phyloP scores from a whole-genome alignment of 805 yeast genomes.

The Metschnikowia continentalis region DNA sequence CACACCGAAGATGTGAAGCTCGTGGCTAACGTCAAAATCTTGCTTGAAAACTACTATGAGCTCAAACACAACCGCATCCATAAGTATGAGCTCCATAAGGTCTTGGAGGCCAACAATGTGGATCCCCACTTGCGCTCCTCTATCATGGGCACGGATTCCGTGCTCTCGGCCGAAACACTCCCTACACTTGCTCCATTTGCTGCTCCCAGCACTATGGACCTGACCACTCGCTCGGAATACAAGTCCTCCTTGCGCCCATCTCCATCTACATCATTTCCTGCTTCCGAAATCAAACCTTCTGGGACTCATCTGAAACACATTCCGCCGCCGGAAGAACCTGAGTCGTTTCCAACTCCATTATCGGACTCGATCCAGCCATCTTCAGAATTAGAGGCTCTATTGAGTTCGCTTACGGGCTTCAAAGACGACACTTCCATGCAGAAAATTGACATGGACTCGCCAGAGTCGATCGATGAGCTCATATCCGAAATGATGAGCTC shows the following conservation, averaged over 20 bases:
- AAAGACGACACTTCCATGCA: constrained; percentile 35
- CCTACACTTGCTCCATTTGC: not conserved
- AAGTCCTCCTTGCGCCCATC: not conserved
- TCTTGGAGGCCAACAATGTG: constrained; percentile 34
- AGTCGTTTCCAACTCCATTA: not conserved
- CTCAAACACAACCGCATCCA: constrained; percentile 35
- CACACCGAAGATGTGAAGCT: constrained; percentile 12
- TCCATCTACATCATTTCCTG: not conserved
- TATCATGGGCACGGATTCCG: constrained; percentile 16
- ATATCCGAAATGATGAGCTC: constrained; percentile 20
- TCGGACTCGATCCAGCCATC: not conserved
- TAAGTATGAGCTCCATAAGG: constrained; percentile 42
- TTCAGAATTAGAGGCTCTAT: constrained; percentile 6
- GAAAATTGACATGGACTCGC: constrained; percentile 26
- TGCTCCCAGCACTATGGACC: not conserved
- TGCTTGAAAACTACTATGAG: constrained; percentile 28
- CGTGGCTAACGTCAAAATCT: constrained; percentile 15
- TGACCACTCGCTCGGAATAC: not conserved
- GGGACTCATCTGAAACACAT: not conserved
- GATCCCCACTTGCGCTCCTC: constrained; percentile 19
- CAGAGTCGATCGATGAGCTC: constrained; percentile 17
- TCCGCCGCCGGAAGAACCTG: not conserved
- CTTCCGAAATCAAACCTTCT: not conserved
- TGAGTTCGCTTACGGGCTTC: constrained; percentile 28
- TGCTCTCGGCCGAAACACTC: not conserved